phyloP scores from a whole-genome alignment of 2,329 filamentous ascomycete genomes.

The Paramyrothecium roridum region DNA sequence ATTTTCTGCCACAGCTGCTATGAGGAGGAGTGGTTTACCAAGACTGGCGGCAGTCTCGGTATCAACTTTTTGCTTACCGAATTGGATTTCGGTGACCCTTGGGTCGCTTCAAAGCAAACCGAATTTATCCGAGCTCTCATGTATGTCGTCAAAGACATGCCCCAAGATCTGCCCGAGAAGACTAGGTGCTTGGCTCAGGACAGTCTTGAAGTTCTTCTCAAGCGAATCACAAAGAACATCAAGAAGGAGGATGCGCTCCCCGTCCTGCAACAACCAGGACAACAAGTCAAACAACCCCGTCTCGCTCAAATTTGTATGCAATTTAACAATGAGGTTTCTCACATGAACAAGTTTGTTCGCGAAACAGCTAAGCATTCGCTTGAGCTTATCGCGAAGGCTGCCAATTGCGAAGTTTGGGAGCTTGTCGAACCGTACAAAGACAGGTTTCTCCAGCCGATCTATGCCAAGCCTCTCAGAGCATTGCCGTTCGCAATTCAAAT shows the following conservation, averaged over 20 bases:
- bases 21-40: slow-evolving; percentile 98
- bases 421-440: slow-evolving; percentile 89
- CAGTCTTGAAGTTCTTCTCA: slow-evolving; percentile 76
- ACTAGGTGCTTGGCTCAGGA: slow-evolving; percentile 80
- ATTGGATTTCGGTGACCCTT: slow-evolving; percentile 77
- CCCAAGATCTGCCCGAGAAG: slow-evolving; percentile 85
- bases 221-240: slow-evolving; percentile 73
- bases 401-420: slow-evolving; percentile 79
- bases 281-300: slow-evolving; percentile 52
- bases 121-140: slow-evolving; percentile 90
- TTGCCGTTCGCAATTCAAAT: slow-evolving; percentile 95
- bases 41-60: slow-evolving; percentile 86
- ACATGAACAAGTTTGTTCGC: slow-evolving; percentile 94
- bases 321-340: slow-evolving; percentile 83
- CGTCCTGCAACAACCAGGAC: slow-evolving; percentile 28
- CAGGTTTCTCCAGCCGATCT: slow-evolving; percentile 84
- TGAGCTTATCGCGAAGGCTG: slow-evolving; percentile 74
- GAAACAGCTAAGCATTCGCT: slow-evolving; percentile 81
- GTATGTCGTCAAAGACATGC: slow-evolving; percentile 98
- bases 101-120: slow-evolving; percentile 78
- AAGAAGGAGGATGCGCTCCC: slow-evolving; percentile 68
- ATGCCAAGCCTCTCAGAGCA: slow-evolving; percentile 88
- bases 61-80: slow-evolving; percentile 86
- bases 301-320: slow-evolving; percentile 77
- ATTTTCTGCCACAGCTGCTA: slow-evolving; percentile 94